Conservation (phyloP, 768 basidiomycete genomes). For the Astraeus odoratus region DNA sequence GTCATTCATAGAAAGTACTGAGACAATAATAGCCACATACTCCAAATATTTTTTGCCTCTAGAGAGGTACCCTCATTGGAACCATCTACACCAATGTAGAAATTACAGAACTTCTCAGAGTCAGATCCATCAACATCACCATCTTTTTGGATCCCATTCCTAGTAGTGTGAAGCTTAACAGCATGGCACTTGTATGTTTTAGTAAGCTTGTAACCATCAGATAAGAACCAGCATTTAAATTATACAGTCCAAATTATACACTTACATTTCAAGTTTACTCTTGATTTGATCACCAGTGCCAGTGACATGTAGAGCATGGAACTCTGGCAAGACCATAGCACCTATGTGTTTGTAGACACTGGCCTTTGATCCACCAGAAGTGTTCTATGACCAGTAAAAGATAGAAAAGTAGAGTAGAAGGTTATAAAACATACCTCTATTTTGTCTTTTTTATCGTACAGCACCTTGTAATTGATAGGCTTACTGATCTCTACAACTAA, state of each 20-base stretch:
- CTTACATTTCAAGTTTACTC: conserved; percentile 16
- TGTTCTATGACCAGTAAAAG: conserved; percentile 12
- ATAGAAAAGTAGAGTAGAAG: neutral
- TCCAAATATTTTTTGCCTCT: conserved; percentile 20
- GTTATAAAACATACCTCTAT: conserved; percentile 4
- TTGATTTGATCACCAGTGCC: conserved; percentile 13
- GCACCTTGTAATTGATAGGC: conserved; percentile 13
- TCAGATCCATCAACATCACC: conserved; percentile 14
- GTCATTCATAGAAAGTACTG: neutral
- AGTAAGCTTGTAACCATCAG: neutral
- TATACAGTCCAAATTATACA: neutral
- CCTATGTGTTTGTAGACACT: conserved; percentile 18
- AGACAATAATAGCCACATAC: conserved; percentile 4
- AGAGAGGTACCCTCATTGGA: conserved; percentile 12
- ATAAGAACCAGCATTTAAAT: neutral
- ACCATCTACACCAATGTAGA: neutral
- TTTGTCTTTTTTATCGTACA: conserved; percentile 15
- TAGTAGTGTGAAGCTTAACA: neutral
- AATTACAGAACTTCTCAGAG: conserved; percentile 1
- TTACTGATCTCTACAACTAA: conserved; percentile 9
- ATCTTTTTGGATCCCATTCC: conserved; percentile 7
- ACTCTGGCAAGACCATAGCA: conserved; percentile 12
- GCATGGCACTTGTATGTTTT: neutral
- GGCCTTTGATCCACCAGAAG: conserved; percentile 17
- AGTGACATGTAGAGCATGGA: conserved; percentile 8